Evolutionary conservation across 176 grass and related monocot species (phyloP).

Genomic region (Oryza australiensis): DNA sequence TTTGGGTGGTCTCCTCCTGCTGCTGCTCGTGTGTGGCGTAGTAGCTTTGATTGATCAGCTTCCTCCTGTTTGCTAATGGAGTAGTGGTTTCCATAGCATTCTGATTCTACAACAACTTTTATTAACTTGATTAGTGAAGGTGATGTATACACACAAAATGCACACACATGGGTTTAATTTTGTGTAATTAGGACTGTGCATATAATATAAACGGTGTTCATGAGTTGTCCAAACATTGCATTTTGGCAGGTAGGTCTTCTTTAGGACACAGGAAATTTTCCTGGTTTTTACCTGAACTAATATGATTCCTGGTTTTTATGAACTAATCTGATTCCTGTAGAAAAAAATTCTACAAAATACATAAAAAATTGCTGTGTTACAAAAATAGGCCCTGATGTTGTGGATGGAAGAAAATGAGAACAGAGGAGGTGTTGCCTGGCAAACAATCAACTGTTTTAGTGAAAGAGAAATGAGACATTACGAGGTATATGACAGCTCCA

Average conservation of each 20-base stretch:
- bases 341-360: too few relatives aligned
- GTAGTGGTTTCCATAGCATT: not conserved
- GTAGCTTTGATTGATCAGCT: constrained; percentile 9
- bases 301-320: too few relatives aligned
- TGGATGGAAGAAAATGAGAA: not conserved
- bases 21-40: not conserved
- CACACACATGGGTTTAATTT: not conserved
- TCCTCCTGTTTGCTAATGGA: not conserved
- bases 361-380: too few relatives aligned
- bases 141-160: not conserved
- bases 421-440: too few relatives aligned
- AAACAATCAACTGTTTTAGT: too few relatives aligned
- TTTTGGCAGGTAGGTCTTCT: not conserved
- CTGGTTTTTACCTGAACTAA: too few relatives aligned
- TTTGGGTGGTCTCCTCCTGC: not conserved
- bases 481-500: not conserved
- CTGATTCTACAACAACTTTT: not conserved
- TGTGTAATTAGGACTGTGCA: not conserved
- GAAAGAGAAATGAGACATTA: too few relatives aligned
- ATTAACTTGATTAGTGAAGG: not conserved
- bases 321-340: too few relatives aligned
- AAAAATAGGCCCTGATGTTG: not conserved
- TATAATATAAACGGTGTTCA: not conserved
- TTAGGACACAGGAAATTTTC: not conserved
- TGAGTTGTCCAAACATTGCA: not conserved